A percentile compares a stretch with the other conserved stretches of the same genome.
Evolutionary conservation across 2,329 filamentous ascomycete genomes (phyloP).

Genomic region (Penicillium sp.): DNA sequence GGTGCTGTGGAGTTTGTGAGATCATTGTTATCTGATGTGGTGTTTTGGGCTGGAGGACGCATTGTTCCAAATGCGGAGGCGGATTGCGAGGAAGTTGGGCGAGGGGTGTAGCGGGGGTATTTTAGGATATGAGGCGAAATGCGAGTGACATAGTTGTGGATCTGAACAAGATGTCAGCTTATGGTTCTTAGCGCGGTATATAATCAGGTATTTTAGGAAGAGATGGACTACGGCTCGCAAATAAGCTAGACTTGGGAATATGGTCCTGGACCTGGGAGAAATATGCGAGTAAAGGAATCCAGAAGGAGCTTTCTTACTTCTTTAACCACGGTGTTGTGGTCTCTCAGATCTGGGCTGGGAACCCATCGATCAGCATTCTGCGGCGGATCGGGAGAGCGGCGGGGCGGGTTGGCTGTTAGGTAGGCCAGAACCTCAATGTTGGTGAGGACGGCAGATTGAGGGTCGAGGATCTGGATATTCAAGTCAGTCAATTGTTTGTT

Average conservation of each 20-base stretch:
- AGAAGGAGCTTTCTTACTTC: slow-evolving; percentile 33
- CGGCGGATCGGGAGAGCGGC: slow-evolving; percentile 40
- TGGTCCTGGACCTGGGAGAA: background rate
- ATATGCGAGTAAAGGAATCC: background rate
- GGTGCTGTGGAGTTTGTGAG: background rate
- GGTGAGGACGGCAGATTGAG: slow-evolving; percentile 45
- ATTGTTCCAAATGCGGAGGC: slow-evolving; percentile 22
- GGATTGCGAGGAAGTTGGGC: slow-evolving; percentile 22
- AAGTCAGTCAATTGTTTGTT: background rate
- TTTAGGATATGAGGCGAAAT: slow-evolving; percentile 41
- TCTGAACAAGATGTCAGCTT: slow-evolving; percentile 21
- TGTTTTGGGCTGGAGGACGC: slow-evolving; percentile 11
- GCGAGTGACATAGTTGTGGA: slow-evolving; percentile 43
- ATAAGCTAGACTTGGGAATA: background rate
- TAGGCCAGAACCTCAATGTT: slow-evolving; percentile 47
- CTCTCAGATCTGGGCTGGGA: slow-evolving; percentile 44
- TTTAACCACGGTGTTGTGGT: slow-evolving; percentile 48
- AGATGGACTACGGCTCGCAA: background rate
- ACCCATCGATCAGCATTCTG: slow-evolving; percentile 34
- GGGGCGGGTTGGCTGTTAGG: slow-evolving; percentile 42
- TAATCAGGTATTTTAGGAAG: background rate
- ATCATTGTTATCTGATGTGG: slow-evolving; percentile 5
- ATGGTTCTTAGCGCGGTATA: background rate
- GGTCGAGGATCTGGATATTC: slow-evolving; percentile 41
- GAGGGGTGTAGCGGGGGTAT: slow-evolving; percentile 36